phyloP scores from a whole-genome alignment of 805 yeast species.

The Starmerella etchellsii region DNA sequence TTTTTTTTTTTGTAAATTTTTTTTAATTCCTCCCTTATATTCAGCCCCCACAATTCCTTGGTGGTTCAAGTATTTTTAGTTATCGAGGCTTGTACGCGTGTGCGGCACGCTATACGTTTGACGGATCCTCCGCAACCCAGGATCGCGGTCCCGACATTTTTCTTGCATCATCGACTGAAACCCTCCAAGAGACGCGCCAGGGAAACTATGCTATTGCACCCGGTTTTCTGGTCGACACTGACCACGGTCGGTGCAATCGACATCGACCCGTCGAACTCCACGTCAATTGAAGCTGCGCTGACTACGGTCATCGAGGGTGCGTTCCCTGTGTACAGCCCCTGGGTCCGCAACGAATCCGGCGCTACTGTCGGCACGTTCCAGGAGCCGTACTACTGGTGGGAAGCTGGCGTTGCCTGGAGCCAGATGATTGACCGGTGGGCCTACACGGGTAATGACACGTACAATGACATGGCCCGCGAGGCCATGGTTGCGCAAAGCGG shows the following conservation, averaged over 20 bases:
- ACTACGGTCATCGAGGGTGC: conserved; percentile 45
- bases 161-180: too few relatives aligned
- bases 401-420: conserved; percentile 95
- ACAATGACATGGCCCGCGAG: conserved; percentile 41
- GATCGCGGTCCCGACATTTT: too few relatives aligned
- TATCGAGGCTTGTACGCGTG: too few relatives aligned
- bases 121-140: too few relatives aligned
- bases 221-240: conserved; percentile 5
- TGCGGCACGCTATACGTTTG: too few relatives aligned
- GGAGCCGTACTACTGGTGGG: conserved; percentile 96
- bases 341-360: conserved; percentile 51
- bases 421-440: conserved; percentile 66
- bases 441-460: conserved; percentile 58
- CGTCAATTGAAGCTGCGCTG: conserved; percentile 38
- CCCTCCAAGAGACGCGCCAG: too few relatives aligned
- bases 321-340: conserved; percentile 44
- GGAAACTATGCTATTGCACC: neutral
- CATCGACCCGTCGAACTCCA: conserved; percentile 23
- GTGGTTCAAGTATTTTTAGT: too few relatives aligned
- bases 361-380: conserved; percentile 79
- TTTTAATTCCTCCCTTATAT: too few relatives aligned
- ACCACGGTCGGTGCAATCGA: conserved; percentile 1
- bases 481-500: conserved; percentile 68
- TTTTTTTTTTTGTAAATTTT: too few relatives aligned
- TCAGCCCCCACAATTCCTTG: too few relatives aligned